These are phyloP conservation scores for Trichoderma endophyticum DNA, from an alignment of 2,329 filamentous ascomycete genomes.

Conservation along the genomic window DNA sequence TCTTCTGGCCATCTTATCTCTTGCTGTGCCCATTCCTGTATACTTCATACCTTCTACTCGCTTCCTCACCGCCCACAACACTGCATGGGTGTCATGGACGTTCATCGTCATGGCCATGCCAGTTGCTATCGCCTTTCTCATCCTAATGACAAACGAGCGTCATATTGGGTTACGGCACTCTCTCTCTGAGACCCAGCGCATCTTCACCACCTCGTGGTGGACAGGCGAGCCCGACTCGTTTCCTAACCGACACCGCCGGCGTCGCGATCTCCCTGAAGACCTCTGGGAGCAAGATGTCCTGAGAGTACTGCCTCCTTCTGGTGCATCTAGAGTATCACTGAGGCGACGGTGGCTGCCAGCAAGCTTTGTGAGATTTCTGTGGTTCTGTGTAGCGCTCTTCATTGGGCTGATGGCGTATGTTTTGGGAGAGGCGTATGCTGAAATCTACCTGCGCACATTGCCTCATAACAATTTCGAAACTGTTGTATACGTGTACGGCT, in stretches of 20 bases:
- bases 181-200: conserved; percentile 63
- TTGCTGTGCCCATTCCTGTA: conserved; percentile 57
- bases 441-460: conserved; percentile 64
- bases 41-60: conserved; percentile 53
- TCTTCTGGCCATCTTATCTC: conserved; percentile 58
- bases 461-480: conserved; percentile 65
- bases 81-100: conserved; percentile 66
- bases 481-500: conserved; percentile 67
- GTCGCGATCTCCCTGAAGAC: conserved; percentile 36
- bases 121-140: conserved; percentile 61
- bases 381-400: conserved; percentile 64
- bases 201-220: conserved; percentile 66
- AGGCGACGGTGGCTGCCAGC: conserved; percentile 58
- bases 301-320: conserved; percentile 26
- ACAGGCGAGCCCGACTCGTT: conserved; percentile 54
- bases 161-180: conserved; percentile 59
- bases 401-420: conserved; percentile 64
- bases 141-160: conserved; percentile 61
- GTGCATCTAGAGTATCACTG: conserved; percentile 38
- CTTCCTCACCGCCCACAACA: conserved; percentile 60
- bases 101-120: conserved; percentile 69
- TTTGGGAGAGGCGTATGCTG: conserved; percentile 65
- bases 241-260: conserved; percentile 42
- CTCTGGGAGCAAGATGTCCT: conserved; percentile 39
- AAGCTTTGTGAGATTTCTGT: conserved; percentile 66